Base-by-base conservation (phyloP, 805 yeast genomes). In the Pichia occidentalis region DNA sequence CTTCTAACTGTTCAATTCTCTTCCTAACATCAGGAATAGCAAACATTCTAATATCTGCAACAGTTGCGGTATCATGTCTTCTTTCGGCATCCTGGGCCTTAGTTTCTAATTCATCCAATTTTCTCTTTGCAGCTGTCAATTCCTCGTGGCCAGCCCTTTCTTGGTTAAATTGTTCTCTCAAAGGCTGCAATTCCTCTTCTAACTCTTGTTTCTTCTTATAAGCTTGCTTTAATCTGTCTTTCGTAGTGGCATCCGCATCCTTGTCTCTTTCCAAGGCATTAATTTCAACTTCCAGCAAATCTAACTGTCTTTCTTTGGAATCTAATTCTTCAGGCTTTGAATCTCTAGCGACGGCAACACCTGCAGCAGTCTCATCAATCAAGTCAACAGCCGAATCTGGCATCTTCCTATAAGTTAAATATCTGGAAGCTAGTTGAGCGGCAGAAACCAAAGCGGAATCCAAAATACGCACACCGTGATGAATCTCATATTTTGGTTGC, bases 321-420 rank as follows among this genome's bases (percentile, higher is more conserved):
- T 92, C 98, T 53, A 92, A 71, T 60, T 87, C 96, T 63, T 92
- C 98, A 2, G 98, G 98, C 59, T 85, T 86, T 3, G 97, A 90
- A 60, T 92, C 98, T 64, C 98, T 78, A 4, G 96, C 95, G 37
- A 92, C 98, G 1, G 97, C 97, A 29, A 92, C 97, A 40, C 95
- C 74, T 3, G 97, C 97, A 30, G 97, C 94, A 6, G 96, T 74
- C 59, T 92, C 97, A 66, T 90, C 98, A 48, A 90, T 86, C 51
- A 90, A 69, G 62, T 90, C 98, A 41, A 90, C 92, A 1, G 98
- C 98, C 20, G 95, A 85, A 59, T 90, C 98, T 8, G 98, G 98
- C 49, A 92, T 70, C 59, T 88, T 85, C 64, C 98, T 80, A 68
- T 88, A 90, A 12, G 97, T 94, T 50, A 90, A 71, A 56, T 90